These are phyloP conservation scores for Tubosaeta brunneosetosa DNA, from an alignment of 768 basidiomycete genomes.

Conservation along the genomic window DNA sequence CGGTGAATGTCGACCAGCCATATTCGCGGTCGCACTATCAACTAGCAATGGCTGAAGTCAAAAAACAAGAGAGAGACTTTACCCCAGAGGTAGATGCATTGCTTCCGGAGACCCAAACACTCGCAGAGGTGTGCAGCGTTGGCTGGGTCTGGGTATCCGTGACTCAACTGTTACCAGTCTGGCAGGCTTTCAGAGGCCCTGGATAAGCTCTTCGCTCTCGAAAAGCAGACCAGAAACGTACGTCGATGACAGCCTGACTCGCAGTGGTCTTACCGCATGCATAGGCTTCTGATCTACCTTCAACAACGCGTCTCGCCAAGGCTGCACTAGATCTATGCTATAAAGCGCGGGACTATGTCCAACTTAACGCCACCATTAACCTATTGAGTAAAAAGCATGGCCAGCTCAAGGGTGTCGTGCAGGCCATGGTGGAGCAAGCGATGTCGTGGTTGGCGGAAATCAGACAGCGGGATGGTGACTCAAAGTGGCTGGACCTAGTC, in stretches of 20 bases:
- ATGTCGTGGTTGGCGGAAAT: constrained; percentile 81
- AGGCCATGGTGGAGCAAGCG: constrained; percentile 85
- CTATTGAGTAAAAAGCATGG: constrained; percentile 93
- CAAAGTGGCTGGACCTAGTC: constrained; percentile 81
- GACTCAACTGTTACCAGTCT: constrained; percentile 42
- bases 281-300: constrained; percentile 87
- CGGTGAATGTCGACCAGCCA: constrained; percentile 28
- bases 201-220: constrained; percentile 82
- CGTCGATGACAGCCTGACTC: constrained; percentile 18
- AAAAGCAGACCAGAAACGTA: constrained; percentile 97
- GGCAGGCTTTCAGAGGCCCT: constrained; percentile 81
- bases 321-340: constrained; percentile 69
- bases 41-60: constrained; percentile 70
- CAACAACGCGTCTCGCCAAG: constrained; percentile 85
- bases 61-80: constrained; percentile 85
- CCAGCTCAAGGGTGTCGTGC: constrained; percentile 85
- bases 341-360: constrained; percentile 60
- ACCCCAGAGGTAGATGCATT: constrained; percentile 77
- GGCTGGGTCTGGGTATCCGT: not conserved
- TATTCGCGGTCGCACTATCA: constrained; percentile 38
- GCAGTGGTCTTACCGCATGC: not conserved
- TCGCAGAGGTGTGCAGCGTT: constrained; percentile 60
- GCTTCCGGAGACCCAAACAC: constrained; percentile 59
- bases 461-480: constrained; percentile 58
- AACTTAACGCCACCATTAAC: constrained; percentile 65